A percentile compares a stretch with the other conserved stretches of the same genome.
These are phyloP conservation scores for Gelatoporia subvermispora DNA, from an alignment of 768 basidiomycete species.

Conservation along the genomic window DNA sequence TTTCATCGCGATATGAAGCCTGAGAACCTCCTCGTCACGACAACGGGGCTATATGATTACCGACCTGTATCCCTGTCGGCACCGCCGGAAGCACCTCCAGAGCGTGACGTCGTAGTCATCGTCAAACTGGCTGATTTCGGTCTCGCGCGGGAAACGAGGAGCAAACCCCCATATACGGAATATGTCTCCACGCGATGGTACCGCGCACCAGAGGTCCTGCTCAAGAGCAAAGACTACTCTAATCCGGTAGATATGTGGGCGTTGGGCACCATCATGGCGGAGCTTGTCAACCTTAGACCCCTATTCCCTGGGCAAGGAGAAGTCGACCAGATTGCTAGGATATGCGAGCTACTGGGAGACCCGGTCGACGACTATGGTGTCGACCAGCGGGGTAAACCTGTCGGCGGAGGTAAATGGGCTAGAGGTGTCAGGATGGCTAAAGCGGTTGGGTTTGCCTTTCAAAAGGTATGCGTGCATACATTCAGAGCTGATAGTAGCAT, in stretches of 20 bases:
- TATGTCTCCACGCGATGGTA: constrained; percentile 99
- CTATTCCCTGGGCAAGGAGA: constrained; percentile 93
- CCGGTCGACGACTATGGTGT: constrained; percentile 79
- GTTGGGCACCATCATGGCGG: constrained; percentile 95
- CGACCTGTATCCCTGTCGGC: constrained; percentile 70
- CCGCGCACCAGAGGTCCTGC: constrained; percentile 93
- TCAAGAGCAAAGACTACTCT: constrained; percentile 89
- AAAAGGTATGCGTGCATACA: constrained; percentile 59
- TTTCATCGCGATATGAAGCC: constrained; percentile 99
- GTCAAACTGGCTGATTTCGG: constrained; percentile 99
- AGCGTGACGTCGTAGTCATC: constrained; percentile 93
- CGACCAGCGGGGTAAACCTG: constrained; percentile 58
- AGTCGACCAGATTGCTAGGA: constrained; percentile 86
- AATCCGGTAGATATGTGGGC: constrained; percentile 99
- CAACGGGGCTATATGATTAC: constrained; percentile 93
- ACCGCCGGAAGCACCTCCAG: constrained; percentile 58
- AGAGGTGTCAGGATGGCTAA: constrained; percentile 85
- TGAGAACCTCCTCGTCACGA: constrained; percentile 97
- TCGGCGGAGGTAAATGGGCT: constrained; percentile 88
- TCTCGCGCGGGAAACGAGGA: constrained; percentile 84
- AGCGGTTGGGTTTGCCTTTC: constrained; percentile 81
- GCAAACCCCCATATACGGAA: constrained; percentile 93
- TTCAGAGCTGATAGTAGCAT: constrained; percentile 1
- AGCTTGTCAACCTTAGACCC: constrained; percentile 90
- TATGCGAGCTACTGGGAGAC: constrained; percentile 92